Conservation (phyloP, 768 basidiomycete species). For the Rubroboletus satanas region DNA sequence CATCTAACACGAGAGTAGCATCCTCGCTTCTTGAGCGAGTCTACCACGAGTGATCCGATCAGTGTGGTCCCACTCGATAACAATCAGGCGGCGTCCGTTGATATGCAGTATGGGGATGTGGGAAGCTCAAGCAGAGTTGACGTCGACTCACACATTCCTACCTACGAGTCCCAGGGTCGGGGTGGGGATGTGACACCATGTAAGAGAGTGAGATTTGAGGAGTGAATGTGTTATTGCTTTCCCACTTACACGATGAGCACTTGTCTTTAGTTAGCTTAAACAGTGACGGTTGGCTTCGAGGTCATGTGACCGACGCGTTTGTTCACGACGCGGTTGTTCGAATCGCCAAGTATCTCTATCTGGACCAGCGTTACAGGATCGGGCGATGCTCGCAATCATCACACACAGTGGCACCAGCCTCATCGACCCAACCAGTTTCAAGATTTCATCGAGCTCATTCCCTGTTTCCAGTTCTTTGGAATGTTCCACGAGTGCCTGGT, state of each 20-base stretch:
- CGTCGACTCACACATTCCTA: conserved; percentile 5
- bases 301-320: conserved; percentile 27
- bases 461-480: conserved; percentile 34
- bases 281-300: not conserved
- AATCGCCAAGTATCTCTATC: not conserved
- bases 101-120: not conserved
- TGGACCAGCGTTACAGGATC: not conserved
- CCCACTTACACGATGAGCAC: not conserved
- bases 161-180: not conserved
- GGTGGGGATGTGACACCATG: not conserved
- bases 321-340: conserved; percentile 13
- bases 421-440: conserved; percentile 45
- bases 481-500: conserved; percentile 43
- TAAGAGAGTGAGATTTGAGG: conserved; percentile 26
- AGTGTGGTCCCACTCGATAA: conserved; percentile 11
- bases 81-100: not conserved
- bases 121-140: conserved; percentile 5
- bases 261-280: too few relatives aligned
- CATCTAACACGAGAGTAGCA: conserved; percentile 25
- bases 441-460: conserved; percentile 39
- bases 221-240: not conserved
- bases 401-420: conserved; percentile 48
- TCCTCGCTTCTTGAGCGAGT: conserved; percentile 33
- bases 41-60: conserved; percentile 2
- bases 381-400: conserved; percentile 51